Base-by-base conservation (phyloP, 1,284 basidiomycete genomes). In the Irpex sp. region DNA sequence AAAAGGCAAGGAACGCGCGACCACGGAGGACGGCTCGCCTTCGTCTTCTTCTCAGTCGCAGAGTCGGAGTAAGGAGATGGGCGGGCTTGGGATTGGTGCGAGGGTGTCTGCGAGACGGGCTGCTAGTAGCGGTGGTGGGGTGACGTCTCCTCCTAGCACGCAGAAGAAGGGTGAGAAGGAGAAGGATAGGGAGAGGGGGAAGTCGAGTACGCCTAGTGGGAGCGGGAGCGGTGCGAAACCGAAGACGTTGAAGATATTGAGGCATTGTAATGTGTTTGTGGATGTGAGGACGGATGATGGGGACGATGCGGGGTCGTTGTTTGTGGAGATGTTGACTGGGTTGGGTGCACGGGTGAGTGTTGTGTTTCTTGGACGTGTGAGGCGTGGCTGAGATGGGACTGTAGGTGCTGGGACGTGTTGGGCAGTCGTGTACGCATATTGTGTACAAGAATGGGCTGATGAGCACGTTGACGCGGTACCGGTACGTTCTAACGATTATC, bases 221-320 rank as follows among this genome's bases (percentile, higher is more conserved):
- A 62, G 57, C 12, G 56, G 64, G 8, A 28, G 23, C 23, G 23
- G 23, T 23, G 28, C 58, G 16, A 23, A 61, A 9, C 39, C 54
- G 2, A 37, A 53, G 10, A 69, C 71, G 28, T 63, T 77, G 59
- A 71, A 72, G 58, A 78, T 88, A 33, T 74, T 96, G 65, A 86
- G 88, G 61, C 85, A 87, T 10, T 96, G 94, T 58, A 83, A 85
- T 1, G 88, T 95, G 5, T 96, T 92, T 68, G 93, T 97, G 52
- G 95, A 97, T 71, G 93, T 97, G 19, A 79, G 86, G 66, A 94
- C 91, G 2, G 88, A 90, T 42, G 89, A 93, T 64, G 93, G 94
- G 1, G 90, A 93, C 58, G 91, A 96, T 69, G 90, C 91, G 0
- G 87, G 90, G 0, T 81, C 81, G n/a, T 74, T 94, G 63, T 96